Percentiles rank a stretch among this genome's conserved stretches.
Evolutionary conservation across 2,329 filamentous ascomycete genomes (phyloP).

Genomic region (Epichloe sylvatica): DNA sequence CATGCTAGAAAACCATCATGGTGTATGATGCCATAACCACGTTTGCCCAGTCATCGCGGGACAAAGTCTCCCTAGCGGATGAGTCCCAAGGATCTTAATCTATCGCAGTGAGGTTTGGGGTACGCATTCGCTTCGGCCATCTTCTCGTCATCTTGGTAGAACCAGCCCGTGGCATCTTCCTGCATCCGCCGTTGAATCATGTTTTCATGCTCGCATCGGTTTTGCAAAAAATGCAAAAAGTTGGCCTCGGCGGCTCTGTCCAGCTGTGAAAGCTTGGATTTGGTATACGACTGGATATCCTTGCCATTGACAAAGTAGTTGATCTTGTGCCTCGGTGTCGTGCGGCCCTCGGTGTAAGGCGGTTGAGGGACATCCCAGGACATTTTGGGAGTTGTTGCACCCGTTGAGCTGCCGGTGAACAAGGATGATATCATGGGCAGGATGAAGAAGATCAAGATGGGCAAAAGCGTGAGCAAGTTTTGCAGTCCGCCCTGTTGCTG

Average conservation of each 20-base stretch:
- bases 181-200: conserved; percentile 50
- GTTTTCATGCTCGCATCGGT: conserved; percentile 63
- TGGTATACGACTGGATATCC: conserved; percentile 58
- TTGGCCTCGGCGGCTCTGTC: conserved; percentile 65
- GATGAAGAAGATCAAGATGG: conserved; percentile 79
- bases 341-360: conserved; percentile 62
- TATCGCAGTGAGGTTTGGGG: conserved; percentile 38
- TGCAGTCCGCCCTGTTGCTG: conserved; percentile 38
- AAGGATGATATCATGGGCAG: conserved; percentile 71
- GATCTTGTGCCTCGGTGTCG: conserved; percentile 55
- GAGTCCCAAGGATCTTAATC: conserved; percentile 30
- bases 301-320: conserved; percentile 75
- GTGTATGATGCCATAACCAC: neutral
- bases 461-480: conserved; percentile 62
- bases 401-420: conserved; percentile 40
- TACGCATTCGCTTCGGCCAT: conserved; percentile 52
- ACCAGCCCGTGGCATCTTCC: conserved; percentile 76
- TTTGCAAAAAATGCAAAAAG: conserved; percentile 53
- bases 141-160: conserved; percentile 67
- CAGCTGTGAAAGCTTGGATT: conserved; percentile 56
- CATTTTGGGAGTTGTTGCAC: conserved; percentile 49
- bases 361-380: conserved; percentile 58
- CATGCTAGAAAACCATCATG: neutral
- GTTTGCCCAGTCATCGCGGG: neutral
- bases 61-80: conserved; percentile 9